phyloP scores from a whole-genome alignment of 164 flowering plant genomes.

The Liquidambar formosana region DNA sequence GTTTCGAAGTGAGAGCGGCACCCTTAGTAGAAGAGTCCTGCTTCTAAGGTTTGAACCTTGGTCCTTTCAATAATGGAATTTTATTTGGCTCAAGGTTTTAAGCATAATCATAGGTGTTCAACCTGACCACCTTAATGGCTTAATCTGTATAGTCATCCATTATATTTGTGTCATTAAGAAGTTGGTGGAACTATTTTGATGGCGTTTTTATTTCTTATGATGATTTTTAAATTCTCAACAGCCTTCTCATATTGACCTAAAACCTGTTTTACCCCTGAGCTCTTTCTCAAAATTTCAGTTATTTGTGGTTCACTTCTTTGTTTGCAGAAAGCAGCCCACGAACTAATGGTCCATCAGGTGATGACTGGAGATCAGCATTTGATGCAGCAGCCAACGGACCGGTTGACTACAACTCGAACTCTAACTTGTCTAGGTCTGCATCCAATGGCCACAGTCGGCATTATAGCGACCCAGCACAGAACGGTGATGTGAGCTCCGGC shows the following conservation, averaged over 20 bases:
- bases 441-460: conserved; percentile 74
- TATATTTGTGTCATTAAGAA: too few relatives aligned
- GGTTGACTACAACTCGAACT: conserved; percentile 35
- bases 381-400: conserved; percentile 89
- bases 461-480: conserved; percentile 73
- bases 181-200: too few relatives aligned
- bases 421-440: conserved; percentile 32
- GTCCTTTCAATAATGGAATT: too few relatives aligned
- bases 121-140: too few relatives aligned
- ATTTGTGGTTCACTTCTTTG: neutral
- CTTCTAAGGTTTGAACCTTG: too few relatives aligned
- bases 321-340: conserved; percentile 82
- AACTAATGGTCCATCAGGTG: conserved; percentile 49
- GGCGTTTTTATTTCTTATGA: too few relatives aligned
- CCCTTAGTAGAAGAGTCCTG: too few relatives aligned
- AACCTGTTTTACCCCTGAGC: neutral
- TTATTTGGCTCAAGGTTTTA: too few relatives aligned
- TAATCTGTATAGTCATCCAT: too few relatives aligned
- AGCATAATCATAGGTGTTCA: too few relatives aligned
- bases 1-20: too few relatives aligned
- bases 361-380: conserved; percentile 94
- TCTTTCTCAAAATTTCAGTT: neutral
- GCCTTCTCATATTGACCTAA: neutral
- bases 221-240: neutral
- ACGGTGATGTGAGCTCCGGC: conserved; percentile 59